These are phyloP conservation scores for Funneliformis geosporum DNA, from an alignment of 192 early-diverging fungal genomes.

Conservation along the genomic window DNA sequence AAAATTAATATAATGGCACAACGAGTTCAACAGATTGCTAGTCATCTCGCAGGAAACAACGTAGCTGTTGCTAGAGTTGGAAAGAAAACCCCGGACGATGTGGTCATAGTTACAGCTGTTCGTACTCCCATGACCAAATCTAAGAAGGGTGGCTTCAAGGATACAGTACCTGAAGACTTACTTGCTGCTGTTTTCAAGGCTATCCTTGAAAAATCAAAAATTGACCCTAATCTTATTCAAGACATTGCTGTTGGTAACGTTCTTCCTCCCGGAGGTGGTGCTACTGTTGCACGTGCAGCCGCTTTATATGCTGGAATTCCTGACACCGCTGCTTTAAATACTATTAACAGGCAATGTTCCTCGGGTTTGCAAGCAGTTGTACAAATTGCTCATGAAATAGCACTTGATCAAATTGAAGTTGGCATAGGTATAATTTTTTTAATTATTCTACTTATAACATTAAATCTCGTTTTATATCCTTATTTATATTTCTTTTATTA, in stretches of 20 bases:
- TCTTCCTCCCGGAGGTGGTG: conserved; percentile 86
- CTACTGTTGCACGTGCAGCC: conserved; percentile 86
- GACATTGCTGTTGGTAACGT: conserved; percentile 95
- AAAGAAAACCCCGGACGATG: conserved; percentile 76
- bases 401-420: conserved; percentile 82
- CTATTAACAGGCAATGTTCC: conserved; percentile 95
- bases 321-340: conserved; percentile 72
- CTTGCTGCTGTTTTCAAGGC: conserved; percentile 78
- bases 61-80: conserved; percentile 33
- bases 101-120: conserved; percentile 79
- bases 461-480: background rate
- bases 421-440: conserved; percentile 68
- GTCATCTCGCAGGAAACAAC: conserved; percentile 24
- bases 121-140: conserved; percentile 76
- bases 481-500: background rate
- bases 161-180: conserved; percentile 74
- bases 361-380: conserved; percentile 86
- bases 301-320: conserved; percentile 89
- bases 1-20: conserved; percentile 6
- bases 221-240: conserved; percentile 83
- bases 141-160: conserved; percentile 81
- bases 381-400: conserved; percentile 82
- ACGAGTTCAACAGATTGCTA: conserved; percentile 35
- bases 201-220: conserved; percentile 69
- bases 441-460: background rate